Percentiles rank a stretch among this genome's conserved stretches.
Conservation (phyloP, 192 early-diverging fungal genomes). For the Coemansia sp. region DNA sequence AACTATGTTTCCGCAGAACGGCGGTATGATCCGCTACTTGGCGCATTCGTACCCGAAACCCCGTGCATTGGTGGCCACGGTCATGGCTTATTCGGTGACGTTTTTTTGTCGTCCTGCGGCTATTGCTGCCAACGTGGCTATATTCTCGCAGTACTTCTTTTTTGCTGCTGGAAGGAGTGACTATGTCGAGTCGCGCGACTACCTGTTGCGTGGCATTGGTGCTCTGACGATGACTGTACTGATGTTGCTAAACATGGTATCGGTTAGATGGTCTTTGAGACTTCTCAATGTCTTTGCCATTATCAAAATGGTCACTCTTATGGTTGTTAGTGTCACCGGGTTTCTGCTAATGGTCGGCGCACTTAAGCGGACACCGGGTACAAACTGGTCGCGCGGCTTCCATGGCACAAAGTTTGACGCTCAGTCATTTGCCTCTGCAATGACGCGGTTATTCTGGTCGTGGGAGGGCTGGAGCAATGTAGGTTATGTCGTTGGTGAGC, state of each 20-base stretch:
- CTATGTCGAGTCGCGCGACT: conserved; percentile 26
- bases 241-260: conserved; percentile 60
- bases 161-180: conserved; percentile 39
- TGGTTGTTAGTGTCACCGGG: conserved; percentile 65
- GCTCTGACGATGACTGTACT: conserved; percentile 54
- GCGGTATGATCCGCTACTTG: conserved; percentile 86
- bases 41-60: conserved; percentile 58
- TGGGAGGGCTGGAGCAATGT: conserved; percentile 70
- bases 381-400: conserved; percentile 62
- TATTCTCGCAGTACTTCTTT: conserved; percentile 53
- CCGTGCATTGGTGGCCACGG: conserved; percentile 47
- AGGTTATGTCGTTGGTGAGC: conserved; percentile 76
- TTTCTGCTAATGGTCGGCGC: conserved; percentile 64
- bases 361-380: conserved; percentile 30
- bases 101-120: conserved; percentile 52
- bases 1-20: conserved; percentile 77
- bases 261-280: conserved; percentile 59
- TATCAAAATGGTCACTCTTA: conserved; percentile 64
- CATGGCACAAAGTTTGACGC: conserved; percentile 54
- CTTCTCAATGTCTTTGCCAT: conserved; percentile 66
- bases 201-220: conserved; percentile 52
- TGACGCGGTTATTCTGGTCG: conserved; percentile 54
- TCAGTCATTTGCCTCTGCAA: conserved; percentile 53
- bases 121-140: conserved; percentile 48
- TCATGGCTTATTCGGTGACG: conserved; percentile 56